phyloP scores from a whole-genome alignment of 805 yeast species.

The Wickerhamomyces kurtzmanii region DNA sequence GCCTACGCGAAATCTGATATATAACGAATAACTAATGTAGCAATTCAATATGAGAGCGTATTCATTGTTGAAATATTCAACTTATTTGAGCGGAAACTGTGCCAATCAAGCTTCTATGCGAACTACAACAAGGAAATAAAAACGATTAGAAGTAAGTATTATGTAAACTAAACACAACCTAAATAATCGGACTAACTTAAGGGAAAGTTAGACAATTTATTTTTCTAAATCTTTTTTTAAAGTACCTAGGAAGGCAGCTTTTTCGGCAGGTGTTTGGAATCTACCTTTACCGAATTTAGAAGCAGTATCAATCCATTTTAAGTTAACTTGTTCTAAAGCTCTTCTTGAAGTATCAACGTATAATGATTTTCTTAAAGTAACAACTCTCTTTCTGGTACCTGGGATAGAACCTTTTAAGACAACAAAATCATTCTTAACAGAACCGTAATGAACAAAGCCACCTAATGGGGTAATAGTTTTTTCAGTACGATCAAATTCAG shows the following conservation, averaged over 20 bases:
- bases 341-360: constrained; percentile 96
- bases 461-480: constrained; percentile 99
- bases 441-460: constrained; percentile 99
- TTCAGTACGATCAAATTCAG: constrained; percentile 98
- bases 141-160: no score
- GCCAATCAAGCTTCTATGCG: no score
- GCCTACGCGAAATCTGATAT: no score
- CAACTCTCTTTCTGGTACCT: constrained; percentile 99
- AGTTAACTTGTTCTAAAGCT: constrained; percentile 92
- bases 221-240: constrained; percentile 92
- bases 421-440: constrained; percentile 94
- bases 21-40: no score
- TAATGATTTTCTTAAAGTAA: constrained; percentile 97
- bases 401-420: constrained; percentile 98
- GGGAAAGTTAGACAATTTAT: no score
- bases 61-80: no score
- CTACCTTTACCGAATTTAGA: constrained; percentile 99
- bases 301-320: constrained; percentile 99
- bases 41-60: no score
- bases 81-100: no score
- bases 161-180: no score
- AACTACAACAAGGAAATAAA: no score
- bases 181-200: no score
- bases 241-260: constrained; percentile 99
- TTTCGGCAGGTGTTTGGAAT: constrained; percentile 99